These are phyloP conservation scores for Medicago lupulina DNA, from an alignment of 306 rosid species.

Conservation along the genomic window DNA sequence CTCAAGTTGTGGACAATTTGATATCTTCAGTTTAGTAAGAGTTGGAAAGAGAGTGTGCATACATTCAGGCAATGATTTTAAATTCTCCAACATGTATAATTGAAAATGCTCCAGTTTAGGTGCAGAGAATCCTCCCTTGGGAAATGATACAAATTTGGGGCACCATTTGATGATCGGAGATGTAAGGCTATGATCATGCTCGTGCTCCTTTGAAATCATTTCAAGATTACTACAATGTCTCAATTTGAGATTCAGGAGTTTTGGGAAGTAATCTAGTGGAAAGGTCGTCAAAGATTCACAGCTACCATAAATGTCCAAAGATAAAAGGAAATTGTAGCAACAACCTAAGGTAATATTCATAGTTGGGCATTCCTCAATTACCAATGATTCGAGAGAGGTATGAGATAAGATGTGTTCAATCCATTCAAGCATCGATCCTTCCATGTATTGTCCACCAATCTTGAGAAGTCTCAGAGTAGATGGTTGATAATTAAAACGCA, in stretches of 20 bases:
- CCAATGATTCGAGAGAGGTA: not conserved
- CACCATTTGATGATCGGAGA: too few species aligned
- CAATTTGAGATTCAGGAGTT: not conserved
- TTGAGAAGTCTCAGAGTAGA: not conserved
- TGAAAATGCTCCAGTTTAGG: not conserved
- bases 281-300: not conserved
- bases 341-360: not conserved
- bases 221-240: not conserved
- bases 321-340: not conserved
- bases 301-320: not conserved
- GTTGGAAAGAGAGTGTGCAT: not conserved
- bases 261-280: not conserved
- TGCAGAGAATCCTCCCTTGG: not conserved
- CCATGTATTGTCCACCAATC: not conserved
- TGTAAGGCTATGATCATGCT: too few species aligned
- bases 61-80: not conserved
- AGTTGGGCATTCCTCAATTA: not conserved
- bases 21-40: not conserved
- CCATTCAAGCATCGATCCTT: not conserved
- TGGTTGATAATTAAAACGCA: not conserved
- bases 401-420: not conserved
- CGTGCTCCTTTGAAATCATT: not conserved
- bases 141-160: not conserved
- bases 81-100: not conserved
- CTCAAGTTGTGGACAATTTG: not conserved